Conservation (phyloP, 306 rosid species). For the barrel medic (Medicago truncatula) region MtrunA17r5.0-ANR NC_053049.1:1267001-1267500, state of each 20-base stretch:
- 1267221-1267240: background rate
- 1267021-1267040: constrained; percentile 87
- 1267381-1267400: too few relatives aligned
- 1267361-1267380: too few relatives aligned
- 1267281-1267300: too few relatives aligned
- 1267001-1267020: constrained; percentile 88
- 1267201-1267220: background rate
- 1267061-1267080: constrained; percentile 97
- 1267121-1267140: constrained; percentile 99
- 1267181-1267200: background rate
- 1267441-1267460: background rate
- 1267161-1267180: constrained; percentile 64
- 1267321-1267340: too few relatives aligned
- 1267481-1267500: background rate
- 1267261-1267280: background rate
- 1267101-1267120: constrained; percentile 98
- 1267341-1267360: too few relatives aligned
- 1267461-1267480: background rate
- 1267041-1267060: constrained; percentile 94
- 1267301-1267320: too few relatives aligned
- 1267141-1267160: constrained; percentile 98
- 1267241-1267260: background rate
- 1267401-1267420: too few relatives aligned
- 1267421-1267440: too few relatives aligned
- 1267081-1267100: constrained; percentile 99